Evolutionary conservation across 2,329 filamentous ascomycete species (phyloP), one percentile per base, ranked within the genome.

Genomic region (Fonsecaea erecta): DNA sequence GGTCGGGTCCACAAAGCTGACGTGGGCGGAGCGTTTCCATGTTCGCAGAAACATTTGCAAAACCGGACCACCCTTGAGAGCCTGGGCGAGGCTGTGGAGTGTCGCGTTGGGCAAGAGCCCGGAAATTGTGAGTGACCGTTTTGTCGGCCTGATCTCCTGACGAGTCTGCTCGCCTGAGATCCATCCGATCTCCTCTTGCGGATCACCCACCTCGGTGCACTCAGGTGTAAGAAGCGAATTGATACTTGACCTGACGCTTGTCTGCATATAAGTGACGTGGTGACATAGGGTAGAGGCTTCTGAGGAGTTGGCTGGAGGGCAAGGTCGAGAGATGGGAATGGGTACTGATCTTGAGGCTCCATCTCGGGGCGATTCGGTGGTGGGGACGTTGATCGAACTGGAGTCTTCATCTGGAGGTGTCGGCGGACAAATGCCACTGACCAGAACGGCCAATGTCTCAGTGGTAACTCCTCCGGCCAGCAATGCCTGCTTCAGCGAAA

Each of bases 41-140:
- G 71, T 73, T 34, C 86, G 85, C 54, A 93, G 71, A 70, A 85
- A 89, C 46, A 94, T 79, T 68, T 92, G 89, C 11, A 93, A 76
- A 11, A 96, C 71, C 68, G 85, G 81, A 1, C 91, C 92, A 26
- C 92, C 91, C 64, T 88, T 86, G 58, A 95, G 78, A 11, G 83
- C 82, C 24, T 83, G 81, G 2, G 84, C 82, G 64, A 95, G 78
- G 68, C 95, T 90, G 53, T 82, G 82, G 72, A 90, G 86, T 0
- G 86, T 90, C 14, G 84, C 85, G 1, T 80, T 80, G 4, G 88
- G 83, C 0, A 88, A 79, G 0, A 95, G 80, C 64, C 88, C 87
- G 37, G 77, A 78, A 56, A 94, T 79, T 24, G 86, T 78, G 24
- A 96, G 69, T 0, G 89, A 90, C 55, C 90, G 83, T 69, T 80